Percentiles rank a stretch among this genome's conserved stretches.
Conservation (phyloP, 129 eudicot species). For the Escallonia rubra region DNA sequence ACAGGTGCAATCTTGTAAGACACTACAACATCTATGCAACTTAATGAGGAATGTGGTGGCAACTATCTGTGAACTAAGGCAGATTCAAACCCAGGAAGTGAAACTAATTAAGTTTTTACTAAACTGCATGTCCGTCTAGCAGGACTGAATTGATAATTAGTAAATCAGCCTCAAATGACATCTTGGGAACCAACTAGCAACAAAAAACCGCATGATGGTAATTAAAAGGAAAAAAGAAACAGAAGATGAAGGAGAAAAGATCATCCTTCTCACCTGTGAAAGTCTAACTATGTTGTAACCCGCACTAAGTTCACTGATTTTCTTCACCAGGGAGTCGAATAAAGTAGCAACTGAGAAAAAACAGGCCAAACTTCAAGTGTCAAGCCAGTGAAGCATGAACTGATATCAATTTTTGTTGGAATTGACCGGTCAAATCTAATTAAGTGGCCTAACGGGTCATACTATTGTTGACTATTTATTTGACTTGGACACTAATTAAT, state of each 20-base stretch:
- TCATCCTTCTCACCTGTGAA: constrained; percentile 61
- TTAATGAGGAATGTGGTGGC: no score
- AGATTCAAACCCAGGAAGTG: background rate
- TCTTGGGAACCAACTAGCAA: background rate
- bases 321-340: constrained; percentile 57
- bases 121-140: no score
- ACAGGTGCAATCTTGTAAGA: no score
- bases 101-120: background rate
- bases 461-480: no score
- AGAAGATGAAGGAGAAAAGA: background rate
- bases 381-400: background rate
- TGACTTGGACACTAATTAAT: no score
- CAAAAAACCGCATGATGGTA: background rate
- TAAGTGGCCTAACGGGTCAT: no score
- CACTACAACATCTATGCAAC: no score
- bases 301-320: constrained; percentile 65
- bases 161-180: background rate
- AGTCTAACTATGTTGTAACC: constrained; percentile 88
- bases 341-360: constrained; percentile 4
- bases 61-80: no score
- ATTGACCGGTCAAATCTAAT: no score
- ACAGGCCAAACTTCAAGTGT: background rate
- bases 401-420: no score
- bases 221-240: no score
- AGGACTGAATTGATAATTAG: background rate